Evolutionary conservation across 805 yeast species (phyloP).

Genomic region (Naumovozyma castellii): DNA sequence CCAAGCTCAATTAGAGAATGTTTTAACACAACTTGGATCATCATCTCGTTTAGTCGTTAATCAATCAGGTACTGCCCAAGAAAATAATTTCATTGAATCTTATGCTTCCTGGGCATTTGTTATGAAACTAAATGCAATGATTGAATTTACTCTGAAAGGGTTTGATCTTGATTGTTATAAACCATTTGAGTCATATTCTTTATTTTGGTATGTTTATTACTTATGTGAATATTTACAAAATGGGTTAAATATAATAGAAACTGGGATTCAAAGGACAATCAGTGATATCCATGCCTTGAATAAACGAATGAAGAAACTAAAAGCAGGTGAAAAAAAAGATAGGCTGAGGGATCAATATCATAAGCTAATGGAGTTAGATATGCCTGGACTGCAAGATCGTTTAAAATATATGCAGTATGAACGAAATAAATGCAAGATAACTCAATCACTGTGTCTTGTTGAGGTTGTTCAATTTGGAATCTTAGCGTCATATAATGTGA

Average conservation of each 20-base stretch:
- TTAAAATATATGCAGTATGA: constrained; percentile 20
- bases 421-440: constrained; percentile 16
- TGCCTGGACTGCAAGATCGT: constrained; percentile 31
- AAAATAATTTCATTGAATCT: constrained; percentile 7
- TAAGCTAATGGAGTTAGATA: constrained; percentile 24
- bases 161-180: constrained; percentile 67
- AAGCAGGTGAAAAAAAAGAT: constrained; percentile 43
- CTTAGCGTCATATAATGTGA: constrained; percentile 17
- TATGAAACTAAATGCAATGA: constrained; percentile 61
- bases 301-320: constrained; percentile 37
- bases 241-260: constrained; percentile 30
- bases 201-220: constrained; percentile 60
- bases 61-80: constrained; percentile 23
- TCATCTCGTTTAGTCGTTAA: constrained; percentile 28
- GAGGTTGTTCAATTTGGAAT: constrained; percentile 29
- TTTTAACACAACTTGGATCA: constrained; percentile 41
- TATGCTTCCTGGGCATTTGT: constrained; percentile 60
- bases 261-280: constrained; percentile 29
- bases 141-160: constrained; percentile 61
- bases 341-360: constrained; percentile 30
- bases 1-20: constrained; percentile 62
- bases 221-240: constrained; percentile 41
- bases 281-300: constrained; percentile 27
- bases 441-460: constrained; percentile 26
- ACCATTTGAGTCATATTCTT: constrained; percentile 54